These are phyloP conservation scores for Periconia digitata DNA, from an alignment of 2,329 filamentous ascomycete genomes.

Conservation along the genomic window DNA sequence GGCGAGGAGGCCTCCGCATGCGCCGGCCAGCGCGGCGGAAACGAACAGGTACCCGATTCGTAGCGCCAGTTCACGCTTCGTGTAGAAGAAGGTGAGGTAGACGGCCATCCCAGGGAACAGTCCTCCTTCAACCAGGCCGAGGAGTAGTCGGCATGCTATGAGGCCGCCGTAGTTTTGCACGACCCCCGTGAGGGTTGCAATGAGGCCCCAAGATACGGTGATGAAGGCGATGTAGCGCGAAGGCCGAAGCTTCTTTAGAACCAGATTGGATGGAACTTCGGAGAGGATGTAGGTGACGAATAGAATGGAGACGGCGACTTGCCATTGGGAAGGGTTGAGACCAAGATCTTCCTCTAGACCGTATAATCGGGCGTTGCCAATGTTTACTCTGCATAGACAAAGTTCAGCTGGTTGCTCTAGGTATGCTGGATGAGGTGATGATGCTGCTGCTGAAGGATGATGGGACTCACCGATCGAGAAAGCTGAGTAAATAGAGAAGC, in stretches of 20 bases:
- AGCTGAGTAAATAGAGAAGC: conserved; percentile 72
- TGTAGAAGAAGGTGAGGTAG: conserved; percentile 77
- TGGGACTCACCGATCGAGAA: conserved; percentile 65
- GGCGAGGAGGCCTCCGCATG: conserved; percentile 71
- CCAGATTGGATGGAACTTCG: conserved; percentile 50
- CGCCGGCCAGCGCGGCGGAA: conserved; percentile 69
- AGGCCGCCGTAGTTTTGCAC: conserved; percentile 66
- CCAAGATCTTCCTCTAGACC: conserved; percentile 64
- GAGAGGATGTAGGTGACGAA: conserved; percentile 51
- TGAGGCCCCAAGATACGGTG: conserved; percentile 56
- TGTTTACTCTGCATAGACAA: conserved; percentile 58
- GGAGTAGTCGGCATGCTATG: conserved; percentile 67
- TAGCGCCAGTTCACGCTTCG: conserved; percentile 69
- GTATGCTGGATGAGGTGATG: background rate
- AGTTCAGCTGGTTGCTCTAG: background rate
- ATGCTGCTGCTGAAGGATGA: background rate
- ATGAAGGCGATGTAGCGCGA: conserved; percentile 62
- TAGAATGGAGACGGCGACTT: conserved; percentile 53
- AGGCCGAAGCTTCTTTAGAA: conserved; percentile 49
- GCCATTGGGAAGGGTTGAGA: conserved; percentile 66
- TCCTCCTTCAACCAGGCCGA: conserved; percentile 70
- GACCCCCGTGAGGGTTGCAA: conserved; percentile 71
- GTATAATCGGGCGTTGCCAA: conserved; percentile 69
- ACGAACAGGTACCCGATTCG: conserved; percentile 75
- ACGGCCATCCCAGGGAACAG: conserved; percentile 69